phyloP scores from a whole-genome alignment of 2,329 filamentous ascomycete species.

The Beauveria sp. region DNA sequence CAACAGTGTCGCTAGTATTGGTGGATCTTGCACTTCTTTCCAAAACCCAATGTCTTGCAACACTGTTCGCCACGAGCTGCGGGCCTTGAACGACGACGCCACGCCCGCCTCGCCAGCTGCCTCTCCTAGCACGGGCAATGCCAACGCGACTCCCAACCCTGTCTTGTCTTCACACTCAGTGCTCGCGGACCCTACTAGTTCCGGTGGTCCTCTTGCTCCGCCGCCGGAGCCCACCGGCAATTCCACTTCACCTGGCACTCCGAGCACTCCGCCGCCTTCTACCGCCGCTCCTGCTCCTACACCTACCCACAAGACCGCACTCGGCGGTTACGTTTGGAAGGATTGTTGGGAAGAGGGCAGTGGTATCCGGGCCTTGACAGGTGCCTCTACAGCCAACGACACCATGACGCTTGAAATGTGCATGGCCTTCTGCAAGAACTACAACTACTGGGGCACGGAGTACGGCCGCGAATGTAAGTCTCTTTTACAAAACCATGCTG shows the following conservation, averaged over 20 bases:
- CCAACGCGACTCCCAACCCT: no score
- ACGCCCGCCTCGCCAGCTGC: no score
- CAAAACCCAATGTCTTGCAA: slow-evolving; percentile 25
- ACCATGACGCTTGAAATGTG: slow-evolving; percentile 43
- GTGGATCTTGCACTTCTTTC: slow-evolving; percentile 36
- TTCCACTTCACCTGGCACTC: slow-evolving; percentile 7
- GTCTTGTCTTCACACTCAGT: neutral
- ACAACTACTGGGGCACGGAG: slow-evolving; percentile 42
- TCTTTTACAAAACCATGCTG: neutral
- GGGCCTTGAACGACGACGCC: no score
- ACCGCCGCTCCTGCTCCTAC: slow-evolving; percentile 12
- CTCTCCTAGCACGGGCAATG: no score
- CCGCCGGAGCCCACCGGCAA: neutral
- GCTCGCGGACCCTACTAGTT: neutral
- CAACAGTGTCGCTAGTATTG: slow-evolving; percentile 37
- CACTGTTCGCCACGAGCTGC: neutral
- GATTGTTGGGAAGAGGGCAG: slow-evolving; percentile 42
- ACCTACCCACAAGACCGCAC: slow-evolving; percentile 25
- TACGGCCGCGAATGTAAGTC: slow-evolving; percentile 42
- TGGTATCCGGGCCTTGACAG: slow-evolving; percentile 34
- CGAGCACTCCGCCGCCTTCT: neutral
- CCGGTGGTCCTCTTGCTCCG: neutral
- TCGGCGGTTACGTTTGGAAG: slow-evolving; percentile 38
- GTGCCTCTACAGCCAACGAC: slow-evolving; percentile 34
- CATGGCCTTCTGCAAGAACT: slow-evolving; percentile 37